Base-by-base conservation (phyloP, 1,284 basidiomycete genomes). In the Trametes versicolor region DNA sequence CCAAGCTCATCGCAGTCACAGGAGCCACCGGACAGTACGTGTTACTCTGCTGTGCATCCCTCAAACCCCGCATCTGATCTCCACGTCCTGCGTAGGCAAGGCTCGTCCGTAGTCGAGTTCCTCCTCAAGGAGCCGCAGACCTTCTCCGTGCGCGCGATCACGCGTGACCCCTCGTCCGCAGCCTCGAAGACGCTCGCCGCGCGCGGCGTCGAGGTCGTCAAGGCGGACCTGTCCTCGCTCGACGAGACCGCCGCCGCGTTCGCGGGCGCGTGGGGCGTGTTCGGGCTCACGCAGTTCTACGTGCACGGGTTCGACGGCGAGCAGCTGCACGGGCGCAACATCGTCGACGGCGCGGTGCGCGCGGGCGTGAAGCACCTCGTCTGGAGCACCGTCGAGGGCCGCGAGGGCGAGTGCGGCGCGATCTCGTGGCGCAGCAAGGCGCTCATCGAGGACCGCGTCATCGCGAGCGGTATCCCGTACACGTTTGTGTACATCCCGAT, bases 131-230 rank as follows among this genome's bases (percentile, higher is more conserved):
- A 62, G 39, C 61, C 61, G 9, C 37, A 57, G 8, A 52, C 48
- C n/a, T 62, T 62, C 61, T 25, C 61, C 47, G 61, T 62, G 27
- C 61, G 61, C 39, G 61, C 61, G 48, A 62, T 62, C 61, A 62
- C 61, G 21, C 61, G 61, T 54, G 49, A 62, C 29, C 61, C 61
- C n/a, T 32, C 27, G 15, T 62, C 61, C 25, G 47, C 54, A 13
- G 61, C 61, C 6, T 54, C 61, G 15, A 54, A 57, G 49, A 54
- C 61, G 37, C 61, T 62, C 39, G 61, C 54, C 39, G 49, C 48
- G 34, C 61, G 61, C 48, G 61, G 61, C 21, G 61, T 62, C 61
- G 61, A 62, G 48, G 61, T 62, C 54, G 61, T 62, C 39, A 51
- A 52, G 47, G 61, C 61, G 23, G 61, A 62, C 23, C 39, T 62